Evolutionary conservation across 768 basidiomycete genomes (phyloP), one percentile per base, ranked within the genome.

Genomic region (Pisolithus tinctorius): DNA sequence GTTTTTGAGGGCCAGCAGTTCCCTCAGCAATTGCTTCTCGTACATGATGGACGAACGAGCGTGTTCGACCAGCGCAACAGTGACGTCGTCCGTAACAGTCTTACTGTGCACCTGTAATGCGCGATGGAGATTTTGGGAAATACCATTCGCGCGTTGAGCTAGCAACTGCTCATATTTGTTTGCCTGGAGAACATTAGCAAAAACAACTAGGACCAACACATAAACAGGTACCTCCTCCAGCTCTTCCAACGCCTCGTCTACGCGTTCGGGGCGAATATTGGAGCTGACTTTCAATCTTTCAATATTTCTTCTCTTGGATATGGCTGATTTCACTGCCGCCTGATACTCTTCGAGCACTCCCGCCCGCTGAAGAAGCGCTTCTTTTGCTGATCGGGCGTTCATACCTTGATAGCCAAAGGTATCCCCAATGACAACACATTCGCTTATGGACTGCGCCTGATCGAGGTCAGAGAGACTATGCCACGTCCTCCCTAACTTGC

Each of bases 381-480:
- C 93, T 66, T 96, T 97, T 1, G 96, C 96, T 17, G 94, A 91
- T 42, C 88, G 80, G n/a, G 96, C 93, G 62, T 99, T 98, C 71
- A 94, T 77, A 17, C 93, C 90, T 68, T 98, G 94, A 68, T 99
- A 99, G 2, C 93, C 93, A 48, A 98, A 73, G 0, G 92, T 86
- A 68, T 99, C 96, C n/a, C 93, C 94, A 26, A 99, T 70, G 40
- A 97, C 86, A 27, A 98, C 91, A 59, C 90, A 92, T 76, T 97
- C 95, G 59, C 88, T 93, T 54, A 93, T 88, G 30, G 91, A 83
- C 68, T 96, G 91, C 3, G 92, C 88, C 55, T 89, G 86, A 58
- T 92, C 86, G 52, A 96, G 78, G 62, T 94, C 93, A 2, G 91
- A 84, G 14, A 94, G 69, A 63, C 81, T 87, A 63, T 97, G 93